A percentile compares a stretch with the other conserved stretches of the same genome.
phyloP scores from a whole-genome alignment of 306 rosid genomes.

The Pyrus communis region DNA sequence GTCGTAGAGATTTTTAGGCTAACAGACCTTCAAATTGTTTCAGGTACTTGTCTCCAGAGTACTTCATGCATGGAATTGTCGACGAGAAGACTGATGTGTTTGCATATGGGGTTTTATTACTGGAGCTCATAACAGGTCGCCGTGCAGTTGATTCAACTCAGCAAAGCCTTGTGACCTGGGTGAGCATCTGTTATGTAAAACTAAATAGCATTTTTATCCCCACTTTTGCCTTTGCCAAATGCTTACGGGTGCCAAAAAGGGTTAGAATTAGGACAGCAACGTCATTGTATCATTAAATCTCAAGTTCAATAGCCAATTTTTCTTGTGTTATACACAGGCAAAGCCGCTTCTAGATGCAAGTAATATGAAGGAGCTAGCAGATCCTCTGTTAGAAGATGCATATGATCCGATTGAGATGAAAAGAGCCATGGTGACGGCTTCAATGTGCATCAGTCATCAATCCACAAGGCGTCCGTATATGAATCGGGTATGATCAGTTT shows the following conservation, averaged over 20 bases:
- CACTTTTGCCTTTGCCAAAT: not conserved
- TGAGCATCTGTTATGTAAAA: slow-evolving; percentile 16
- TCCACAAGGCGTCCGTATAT: slow-evolving; percentile 66
- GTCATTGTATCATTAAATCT: not conserved
- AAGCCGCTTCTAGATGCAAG: slow-evolving; percentile 60
- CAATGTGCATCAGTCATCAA: slow-evolving; percentile 71
- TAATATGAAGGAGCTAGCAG: slow-evolving; percentile 52
- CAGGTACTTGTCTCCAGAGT: slow-evolving; percentile 95
- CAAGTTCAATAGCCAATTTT: not conserved
- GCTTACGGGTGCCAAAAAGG: not conserved
- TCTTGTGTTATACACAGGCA: slow-evolving; percentile 40
- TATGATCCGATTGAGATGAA: slow-evolving; percentile 61
- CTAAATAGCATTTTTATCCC: not conserved
- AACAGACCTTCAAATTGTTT: slow-evolving; percentile 11
- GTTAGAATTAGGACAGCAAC: not conserved
- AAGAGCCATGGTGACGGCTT: slow-evolving; percentile 55
- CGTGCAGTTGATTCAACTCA: slow-evolving; percentile 78
- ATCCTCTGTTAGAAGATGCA: slow-evolving; percentile 53
- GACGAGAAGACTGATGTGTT: slow-evolving; percentile 93
- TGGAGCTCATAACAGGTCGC: slow-evolving; percentile 92
- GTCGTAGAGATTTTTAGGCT: not conserved
- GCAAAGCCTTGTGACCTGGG: slow-evolving; percentile 93
- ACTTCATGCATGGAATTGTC: slow-evolving; percentile 90
- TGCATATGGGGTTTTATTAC: slow-evolving; percentile 77
- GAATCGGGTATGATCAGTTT: slow-evolving; percentile 42